Evolutionary conservation across 805 yeast genomes (phyloP).

Genomic region (Vanderwaltozyma verrucispora): DNA sequence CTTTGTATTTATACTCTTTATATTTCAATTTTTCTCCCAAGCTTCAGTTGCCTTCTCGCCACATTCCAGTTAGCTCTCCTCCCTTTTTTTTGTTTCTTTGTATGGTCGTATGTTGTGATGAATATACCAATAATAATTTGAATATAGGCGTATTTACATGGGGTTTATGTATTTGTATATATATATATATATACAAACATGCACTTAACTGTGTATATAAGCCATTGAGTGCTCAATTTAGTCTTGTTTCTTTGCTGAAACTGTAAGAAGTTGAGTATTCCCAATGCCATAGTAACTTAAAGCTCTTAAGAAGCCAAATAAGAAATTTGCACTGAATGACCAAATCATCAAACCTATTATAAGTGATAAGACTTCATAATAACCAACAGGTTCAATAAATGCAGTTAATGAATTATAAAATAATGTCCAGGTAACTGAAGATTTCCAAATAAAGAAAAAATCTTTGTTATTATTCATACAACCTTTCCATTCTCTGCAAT

Average conservation of each 20-base stretch:
- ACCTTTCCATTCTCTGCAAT: slow-evolving; percentile 52
- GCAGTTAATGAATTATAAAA: slow-evolving; percentile 33
- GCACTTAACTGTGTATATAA: too few relatives aligned
- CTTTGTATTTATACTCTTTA: too few relatives aligned
- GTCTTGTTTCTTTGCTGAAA: neutral
- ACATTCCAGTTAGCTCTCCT: neutral
- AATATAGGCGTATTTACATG: too few relatives aligned
- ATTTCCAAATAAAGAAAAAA: slow-evolving; percentile 35
- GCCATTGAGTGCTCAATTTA: too few relatives aligned
- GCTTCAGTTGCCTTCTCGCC: too few relatives aligned
- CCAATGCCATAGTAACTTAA: slow-evolving; percentile 30
- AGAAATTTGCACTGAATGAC: slow-evolving; percentile 50
- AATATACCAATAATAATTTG: neutral
- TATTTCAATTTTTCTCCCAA: too few relatives aligned
- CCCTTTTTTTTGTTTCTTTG: neutral
- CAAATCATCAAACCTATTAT: slow-evolving; percentile 32
- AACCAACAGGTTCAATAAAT: slow-evolving; percentile 55
- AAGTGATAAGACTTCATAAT: slow-evolving; percentile 43
- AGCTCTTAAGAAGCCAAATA: slow-evolving; percentile 56
- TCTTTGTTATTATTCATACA: slow-evolving; percentile 52
- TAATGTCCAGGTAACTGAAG: slow-evolving; percentile 23
- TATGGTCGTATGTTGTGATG: neutral
- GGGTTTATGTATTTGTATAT: too few relatives aligned
- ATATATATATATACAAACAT: too few relatives aligned
- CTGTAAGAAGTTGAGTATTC: neutral